Evolutionary conservation across 768 basidiomycete genomes (phyloP), one percentile per base, ranked within the genome.

Genomic region (Roridomyces roridus): DNA sequence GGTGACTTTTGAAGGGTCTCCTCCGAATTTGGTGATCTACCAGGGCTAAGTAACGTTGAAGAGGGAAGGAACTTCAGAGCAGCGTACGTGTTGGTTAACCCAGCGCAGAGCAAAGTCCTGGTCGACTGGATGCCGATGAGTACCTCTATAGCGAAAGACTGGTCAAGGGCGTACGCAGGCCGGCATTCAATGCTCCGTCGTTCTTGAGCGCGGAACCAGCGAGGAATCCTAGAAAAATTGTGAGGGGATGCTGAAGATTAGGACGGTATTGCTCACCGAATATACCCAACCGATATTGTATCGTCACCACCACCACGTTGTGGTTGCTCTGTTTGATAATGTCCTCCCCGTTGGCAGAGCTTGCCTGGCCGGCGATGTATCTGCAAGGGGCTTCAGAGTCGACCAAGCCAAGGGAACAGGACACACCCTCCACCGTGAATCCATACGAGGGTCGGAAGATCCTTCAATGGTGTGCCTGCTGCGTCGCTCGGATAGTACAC

Each of bases 121-220:
- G 24, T 70, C 68, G n/a, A 67, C 68, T 70, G 36, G n/a, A 37
- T 43, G 26, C 15, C 4, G 12, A 26, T 42, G n/a, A 50, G 41
- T 31, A 26, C 49, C 9, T 26, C 1, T 18, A 26, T 9, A 39
- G 6, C n/a, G 17, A 39, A 24, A 29, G 20, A 31, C 28, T 34
- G 18, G 18, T 21, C 4, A 20, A 25, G n/a, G 47, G 39, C 31
- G 39, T 31, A 58, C 71, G 48, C 55, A 67, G 53, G 37, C 75
- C 73, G 9, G 70, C 71, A 28, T 77, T 77, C 50, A 74, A 62
- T 0, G 39, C 65, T 6, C 75, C 75, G 12, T 66, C 52, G 5
- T 64, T 48, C 51, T 76, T 73, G 4, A 76, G 67, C 25, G 52
- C 63, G 20, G 54, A 35, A 7, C 75, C 73, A 23, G 75, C 25